Base-by-base conservation (phyloP, 2,329 filamentous ascomycete genomes). In the Trichoderma brevicompactum region DNA sequence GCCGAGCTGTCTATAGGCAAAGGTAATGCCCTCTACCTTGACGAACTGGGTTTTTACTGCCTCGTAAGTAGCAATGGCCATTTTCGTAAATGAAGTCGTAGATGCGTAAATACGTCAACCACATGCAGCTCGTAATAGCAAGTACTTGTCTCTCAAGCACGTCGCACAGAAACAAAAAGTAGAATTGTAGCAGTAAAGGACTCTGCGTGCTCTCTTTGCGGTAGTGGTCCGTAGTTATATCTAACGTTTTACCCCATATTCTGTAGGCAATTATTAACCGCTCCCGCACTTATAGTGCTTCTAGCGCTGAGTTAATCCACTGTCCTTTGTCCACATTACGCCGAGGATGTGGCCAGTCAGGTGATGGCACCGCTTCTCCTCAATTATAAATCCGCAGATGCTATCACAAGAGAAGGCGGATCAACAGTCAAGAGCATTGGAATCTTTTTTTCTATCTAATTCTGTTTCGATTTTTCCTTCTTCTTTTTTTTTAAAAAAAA, bases 1-100 rank as follows among this genome's bases (percentile, higher is more conserved):
- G 46, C 76, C 76, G 48, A 78, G 69, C 17, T 64, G 71, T 15
- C 76, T 71, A 43, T 77, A 76, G 34, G 75, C 75, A 65, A 76
- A 77, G 34, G 68, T 70, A 60, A 74, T 70, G 44, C 68, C 72
- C 63, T 70, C 70, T 10, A 76, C 73, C n/a, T 71, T 70, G 66
- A 78, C 66, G 64, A 68, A 74, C 23, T 70, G 70, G 34, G 75
- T 68, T 23, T 66, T 61, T 1, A 74, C 76, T 1, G 70, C 71
- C 52, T 75, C 71, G 36, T 73, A 74, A 2, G 74, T 72, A 3
- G 72, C 68, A 75, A 77, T 77, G 23, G 32, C 43, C 7, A 34
- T 49, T 36, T 36, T 3, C n/a, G 23, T 28, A 43, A 40, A 50
- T 32, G 15, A 40, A 34, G 13, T 17, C 2, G 44, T 28, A 28